Conservation (phyloP, 768 basidiomycete species). For the Chalciporus piperatus region DNA sequence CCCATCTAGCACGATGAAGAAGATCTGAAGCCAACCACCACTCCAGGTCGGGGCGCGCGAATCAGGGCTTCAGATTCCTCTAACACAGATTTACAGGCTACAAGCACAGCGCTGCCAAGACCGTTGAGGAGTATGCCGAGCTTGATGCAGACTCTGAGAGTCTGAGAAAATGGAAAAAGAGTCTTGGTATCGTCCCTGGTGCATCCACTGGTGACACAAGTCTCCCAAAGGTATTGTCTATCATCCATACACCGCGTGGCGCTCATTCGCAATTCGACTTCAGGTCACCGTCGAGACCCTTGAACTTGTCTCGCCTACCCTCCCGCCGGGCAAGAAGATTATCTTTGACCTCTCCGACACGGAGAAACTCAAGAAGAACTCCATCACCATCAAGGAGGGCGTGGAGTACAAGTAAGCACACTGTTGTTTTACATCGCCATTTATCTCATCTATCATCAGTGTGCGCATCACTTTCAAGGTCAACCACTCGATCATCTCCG, state of each 20-base stretch:
- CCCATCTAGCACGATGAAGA: conserved; percentile 55
- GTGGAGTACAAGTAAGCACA: conserved; percentile 77
- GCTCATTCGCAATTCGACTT: conserved; percentile 19
- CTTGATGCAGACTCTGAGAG: conserved; percentile 92
- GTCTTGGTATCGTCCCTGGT: conserved; percentile 75
- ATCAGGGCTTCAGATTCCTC: conserved; percentile 10
- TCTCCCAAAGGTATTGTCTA: conserved; percentile 62
- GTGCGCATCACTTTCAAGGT: conserved; percentile 83
- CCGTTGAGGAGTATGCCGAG: conserved; percentile 76
- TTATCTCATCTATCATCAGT: conserved; percentile 35
- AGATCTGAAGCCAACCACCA: conserved; percentile 63
- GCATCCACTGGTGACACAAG: conserved; percentile 33
- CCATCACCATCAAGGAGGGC: conserved; percentile 77
- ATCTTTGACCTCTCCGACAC: conserved; percentile 60
- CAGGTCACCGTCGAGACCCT: conserved; percentile 74
- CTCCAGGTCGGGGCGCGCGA: conserved; percentile 52
- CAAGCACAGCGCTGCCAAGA: conserved; percentile 66
- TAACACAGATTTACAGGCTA: conserved; percentile 53
- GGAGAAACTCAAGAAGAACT: conserved; percentile 64
- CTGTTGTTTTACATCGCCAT: not conserved
- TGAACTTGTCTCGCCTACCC: conserved; percentile 74
- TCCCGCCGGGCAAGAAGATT: conserved; percentile 61
- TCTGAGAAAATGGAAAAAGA: conserved; percentile 93
- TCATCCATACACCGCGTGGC: conserved; percentile 6
- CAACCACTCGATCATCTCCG: conserved; percentile 86